phyloP scores from a whole-genome alignment of 345 rosid genomes.

The Erodium maritimum region DNA sequence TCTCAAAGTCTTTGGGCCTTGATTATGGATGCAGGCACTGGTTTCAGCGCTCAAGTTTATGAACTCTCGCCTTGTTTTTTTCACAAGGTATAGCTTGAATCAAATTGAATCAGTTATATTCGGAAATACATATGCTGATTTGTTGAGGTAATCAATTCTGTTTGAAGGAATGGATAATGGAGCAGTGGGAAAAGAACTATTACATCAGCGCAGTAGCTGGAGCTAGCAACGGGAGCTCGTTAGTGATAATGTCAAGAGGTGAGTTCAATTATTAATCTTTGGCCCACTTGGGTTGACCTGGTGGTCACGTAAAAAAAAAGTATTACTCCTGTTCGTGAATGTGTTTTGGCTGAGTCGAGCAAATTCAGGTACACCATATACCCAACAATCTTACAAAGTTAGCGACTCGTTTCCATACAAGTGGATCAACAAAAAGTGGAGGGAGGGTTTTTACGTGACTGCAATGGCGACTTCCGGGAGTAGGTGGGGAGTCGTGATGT shows the following conservation, averaged over 20 bases:
- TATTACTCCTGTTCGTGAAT: no score
- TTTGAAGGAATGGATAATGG: slow-evolving; percentile 55
- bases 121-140: slow-evolving; percentile 5
- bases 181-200: slow-evolving; percentile 44
- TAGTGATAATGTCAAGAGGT: slow-evolving; percentile 56
- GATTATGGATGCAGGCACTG: slow-evolving; percentile 69
- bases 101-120: neutral
- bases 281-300: no score
- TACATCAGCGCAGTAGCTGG: slow-evolving; percentile 45
- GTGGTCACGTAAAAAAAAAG: no score
- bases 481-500: slow-evolving; percentile 17
- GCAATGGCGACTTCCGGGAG: slow-evolving; percentile 16
- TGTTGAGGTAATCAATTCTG: slow-evolving; percentile 2
- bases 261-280: neutral
- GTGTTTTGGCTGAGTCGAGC: no score
- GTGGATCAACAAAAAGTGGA: slow-evolving; percentile 20
- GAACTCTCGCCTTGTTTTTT: slow-evolving; percentile 47
- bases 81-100: slow-evolving; percentile 32
- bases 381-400: slow-evolving; percentile 16
- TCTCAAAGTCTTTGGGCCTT: slow-evolving; percentile 60
- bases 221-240: slow-evolving; percentile 38
- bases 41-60: slow-evolving; percentile 48
- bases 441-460: slow-evolving; percentile 17
- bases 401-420: slow-evolving; percentile 14
- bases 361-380: slow-evolving; percentile 10